A percentile compares a stretch with the other conserved stretches of the same genome.
Evolutionary conservation across 164 flowering plant genomes (phyloP).

Genomic region (Vitis vinifera): DNA sequence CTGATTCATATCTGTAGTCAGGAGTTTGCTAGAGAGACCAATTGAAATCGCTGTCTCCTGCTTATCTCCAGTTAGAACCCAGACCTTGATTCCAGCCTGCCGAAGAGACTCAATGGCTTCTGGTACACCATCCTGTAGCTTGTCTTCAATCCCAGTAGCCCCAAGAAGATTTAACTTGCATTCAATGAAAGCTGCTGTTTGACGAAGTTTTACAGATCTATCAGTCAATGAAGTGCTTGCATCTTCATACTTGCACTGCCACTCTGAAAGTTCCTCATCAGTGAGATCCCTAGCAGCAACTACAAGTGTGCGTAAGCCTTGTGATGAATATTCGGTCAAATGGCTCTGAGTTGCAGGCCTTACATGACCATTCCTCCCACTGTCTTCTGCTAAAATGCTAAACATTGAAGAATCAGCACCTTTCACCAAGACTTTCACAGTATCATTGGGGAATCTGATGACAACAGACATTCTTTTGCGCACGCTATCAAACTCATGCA

Average conservation of each 20-base stretch:
- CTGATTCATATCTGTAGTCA: conserved; percentile 76
- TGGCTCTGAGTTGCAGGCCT: conserved; percentile 53
- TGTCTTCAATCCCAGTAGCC: conserved; percentile 90
- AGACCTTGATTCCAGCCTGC: conserved; percentile 91
- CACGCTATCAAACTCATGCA: conserved; percentile 86
- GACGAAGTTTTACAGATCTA: conserved; percentile 70
- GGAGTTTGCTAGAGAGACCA: conserved; percentile 83
- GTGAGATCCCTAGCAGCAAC: conserved; percentile 78
- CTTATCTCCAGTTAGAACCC: conserved; percentile 97
- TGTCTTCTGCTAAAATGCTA: conserved; percentile 50
- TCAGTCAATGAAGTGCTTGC: conserved; percentile 87
- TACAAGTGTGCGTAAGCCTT: conserved; percentile 90
- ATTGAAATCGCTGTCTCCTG: conserved; percentile 97
- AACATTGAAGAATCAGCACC: conserved; percentile 91
- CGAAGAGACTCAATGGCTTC: conserved; percentile 91
- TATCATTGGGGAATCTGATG: conserved; percentile 69
- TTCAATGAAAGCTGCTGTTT: conserved; percentile 78
- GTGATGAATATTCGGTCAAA: conserved; percentile 68
- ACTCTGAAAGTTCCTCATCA: conserved; percentile 63
- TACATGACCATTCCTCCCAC: conserved; percentile 24
- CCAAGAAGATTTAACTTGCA: conserved; percentile 71
- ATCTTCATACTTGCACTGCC: conserved; percentile 78
- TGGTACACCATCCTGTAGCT: conserved; percentile 90
- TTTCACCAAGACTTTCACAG: conserved; percentile 85
- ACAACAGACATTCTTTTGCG: conserved; percentile 95